Evolutionary conservation across 306 rosid species (phyloP).

Genomic region (Vigna hirtella): DNA sequence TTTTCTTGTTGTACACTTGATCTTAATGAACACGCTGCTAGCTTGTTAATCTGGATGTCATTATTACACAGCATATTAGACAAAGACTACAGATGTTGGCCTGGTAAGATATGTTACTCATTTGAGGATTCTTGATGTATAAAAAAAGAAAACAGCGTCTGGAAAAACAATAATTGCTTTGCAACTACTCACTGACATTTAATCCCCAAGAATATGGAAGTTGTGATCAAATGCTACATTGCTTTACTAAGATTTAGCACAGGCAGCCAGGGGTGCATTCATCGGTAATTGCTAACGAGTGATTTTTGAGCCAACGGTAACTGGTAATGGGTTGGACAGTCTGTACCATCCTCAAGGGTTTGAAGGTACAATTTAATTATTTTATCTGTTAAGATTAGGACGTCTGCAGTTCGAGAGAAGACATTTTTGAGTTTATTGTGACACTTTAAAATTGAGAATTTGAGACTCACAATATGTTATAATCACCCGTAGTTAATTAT

Average conservation of each 20-base stretch:
- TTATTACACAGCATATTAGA: too few relatives aligned
- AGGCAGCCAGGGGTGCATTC: slow-evolving; percentile 20
- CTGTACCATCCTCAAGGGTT: too few relatives aligned
- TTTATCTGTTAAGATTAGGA: too few relatives aligned
- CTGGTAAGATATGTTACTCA: too few relatives aligned
- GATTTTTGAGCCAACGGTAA: background rate
- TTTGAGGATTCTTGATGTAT: too few relatives aligned
- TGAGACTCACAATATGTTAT: slow-evolving; percentile 15
- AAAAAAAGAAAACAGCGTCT: too few relatives aligned
- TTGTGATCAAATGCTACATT: background rate
- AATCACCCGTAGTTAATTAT: too few relatives aligned
- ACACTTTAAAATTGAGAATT: background rate
- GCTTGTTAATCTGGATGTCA: too few relatives aligned
- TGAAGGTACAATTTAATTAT: too few relatives aligned
- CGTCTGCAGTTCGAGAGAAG: background rate
- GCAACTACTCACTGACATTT: slow-evolving; percentile 15
- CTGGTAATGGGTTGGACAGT: background rate
- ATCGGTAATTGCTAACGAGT: background rate
- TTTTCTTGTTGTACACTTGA: too few relatives aligned
- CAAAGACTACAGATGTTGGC: too few relatives aligned
- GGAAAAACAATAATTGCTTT: background rate
- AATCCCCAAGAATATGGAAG: background rate
- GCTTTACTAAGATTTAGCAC: background rate
- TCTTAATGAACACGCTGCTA: too few relatives aligned
- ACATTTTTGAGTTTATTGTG: background rate